These are phyloP conservation scores for Hypsizygus marmoreus DNA, from an alignment of 768 basidiomycete genomes.

Conservation along the genomic window DNA sequence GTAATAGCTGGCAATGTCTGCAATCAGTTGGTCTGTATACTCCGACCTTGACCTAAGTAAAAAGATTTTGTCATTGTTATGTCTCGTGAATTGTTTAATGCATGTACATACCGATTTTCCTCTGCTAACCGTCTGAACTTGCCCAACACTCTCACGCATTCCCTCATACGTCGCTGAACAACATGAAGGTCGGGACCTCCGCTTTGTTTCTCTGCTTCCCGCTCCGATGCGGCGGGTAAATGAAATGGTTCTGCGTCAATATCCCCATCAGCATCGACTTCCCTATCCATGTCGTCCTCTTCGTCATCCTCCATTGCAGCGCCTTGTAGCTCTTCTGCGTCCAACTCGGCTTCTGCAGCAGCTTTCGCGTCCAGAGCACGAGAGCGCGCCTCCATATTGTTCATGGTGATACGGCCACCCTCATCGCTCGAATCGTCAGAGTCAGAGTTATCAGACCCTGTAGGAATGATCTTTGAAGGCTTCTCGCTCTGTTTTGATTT, in stretches of 20 bases:
- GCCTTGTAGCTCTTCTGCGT: slow-evolving; percentile 65
- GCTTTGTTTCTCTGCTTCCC: slow-evolving; percentile 67
- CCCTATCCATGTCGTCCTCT: slow-evolving; percentile 44
- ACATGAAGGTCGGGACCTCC: slow-evolving; percentile 74
- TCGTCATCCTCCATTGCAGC: slow-evolving; percentile 51
- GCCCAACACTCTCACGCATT: slow-evolving; percentile 69
- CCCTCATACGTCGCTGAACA: slow-evolving; percentile 79
- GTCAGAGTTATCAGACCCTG: slow-evolving; percentile 49
- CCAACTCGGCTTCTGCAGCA: slow-evolving; percentile 67
- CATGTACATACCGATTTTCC: slow-evolving; percentile 60
- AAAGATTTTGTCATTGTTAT: slow-evolving; percentile 9
- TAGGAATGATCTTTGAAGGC: slow-evolving; percentile 51
- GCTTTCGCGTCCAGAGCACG: slow-evolving; percentile 72
- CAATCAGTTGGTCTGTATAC: slow-evolving; percentile 82
- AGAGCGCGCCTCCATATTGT: slow-evolving; percentile 82
- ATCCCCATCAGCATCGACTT: slow-evolving; percentile 50
- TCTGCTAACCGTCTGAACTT: slow-evolving; percentile 72
- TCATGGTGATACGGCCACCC: slow-evolving; percentile 63
- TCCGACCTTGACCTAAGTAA: slow-evolving; percentile 78
- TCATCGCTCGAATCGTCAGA: slow-evolving; percentile 51
- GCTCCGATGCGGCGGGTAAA: slow-evolving; percentile 71
- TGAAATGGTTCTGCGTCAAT: slow-evolving; percentile 53
- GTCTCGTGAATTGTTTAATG: slow-evolving; percentile 2
- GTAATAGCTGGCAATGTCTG: slow-evolving; percentile 94
- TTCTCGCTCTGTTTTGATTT: slow-evolving; percentile 56